These are phyloP conservation scores for Dioscorea cayenensis DNA, from an alignment of 116 monocot genomes.

Conservation along the genomic window DNA sequence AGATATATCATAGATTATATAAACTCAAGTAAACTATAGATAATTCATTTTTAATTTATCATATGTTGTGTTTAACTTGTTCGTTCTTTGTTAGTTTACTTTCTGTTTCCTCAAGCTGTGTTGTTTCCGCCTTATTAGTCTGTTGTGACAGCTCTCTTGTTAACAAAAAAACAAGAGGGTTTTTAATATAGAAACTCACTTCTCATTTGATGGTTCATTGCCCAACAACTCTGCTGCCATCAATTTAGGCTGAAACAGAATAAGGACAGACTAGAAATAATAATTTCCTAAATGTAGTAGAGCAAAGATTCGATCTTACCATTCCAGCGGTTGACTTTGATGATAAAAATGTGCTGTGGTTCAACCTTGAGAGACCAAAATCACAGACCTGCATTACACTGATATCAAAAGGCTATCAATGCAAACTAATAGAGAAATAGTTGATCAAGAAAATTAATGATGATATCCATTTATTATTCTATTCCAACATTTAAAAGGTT, in stretches of 20 bases:
- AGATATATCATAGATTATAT: too few relatives aligned
- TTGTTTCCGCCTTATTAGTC: too few relatives aligned
- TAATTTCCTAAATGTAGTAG: background rate
- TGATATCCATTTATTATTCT: too few relatives aligned
- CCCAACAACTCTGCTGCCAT: conserved; percentile 99
- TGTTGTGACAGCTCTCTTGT: background rate
- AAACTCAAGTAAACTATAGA: too few relatives aligned
- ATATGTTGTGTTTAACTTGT: too few relatives aligned
- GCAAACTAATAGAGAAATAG: too few relatives aligned
- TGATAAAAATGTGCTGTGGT: conserved; percentile 93
- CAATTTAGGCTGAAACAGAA: conserved; percentile 80
- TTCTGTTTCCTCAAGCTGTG: too few relatives aligned
- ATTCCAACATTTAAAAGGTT: too few relatives aligned
- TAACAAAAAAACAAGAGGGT: too few relatives aligned
- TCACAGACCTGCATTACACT: conserved; percentile 75
- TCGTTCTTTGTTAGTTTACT: too few relatives aligned
- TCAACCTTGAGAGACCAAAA: conserved; percentile 98
- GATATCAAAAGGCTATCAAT: background rate
- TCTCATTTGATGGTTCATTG: conserved; percentile 98
- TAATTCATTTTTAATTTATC: too few relatives aligned
- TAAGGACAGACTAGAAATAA: background rate
- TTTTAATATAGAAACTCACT: conserved; percentile 40
- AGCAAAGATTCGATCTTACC: conserved; percentile 32
- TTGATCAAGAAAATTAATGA: too few relatives aligned
- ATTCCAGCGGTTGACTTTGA: conserved; percentile 98